Conservation (phyloP, 495 filamentous ascomycete species). For the Penicillium lividum region DNA sequence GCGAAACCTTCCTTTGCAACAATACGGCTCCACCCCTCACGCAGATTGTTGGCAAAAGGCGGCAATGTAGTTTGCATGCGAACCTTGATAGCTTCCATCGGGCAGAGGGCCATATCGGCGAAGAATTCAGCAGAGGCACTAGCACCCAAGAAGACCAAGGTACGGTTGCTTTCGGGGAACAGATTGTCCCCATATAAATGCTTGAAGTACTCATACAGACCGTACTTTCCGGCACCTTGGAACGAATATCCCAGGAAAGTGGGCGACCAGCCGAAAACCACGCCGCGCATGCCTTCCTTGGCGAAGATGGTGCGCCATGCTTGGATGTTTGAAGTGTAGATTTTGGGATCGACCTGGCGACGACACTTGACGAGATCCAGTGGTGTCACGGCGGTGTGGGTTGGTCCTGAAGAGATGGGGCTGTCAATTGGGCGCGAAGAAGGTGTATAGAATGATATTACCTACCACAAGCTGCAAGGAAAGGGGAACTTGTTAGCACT, state of each 20-base stretch:
- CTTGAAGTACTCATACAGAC: slow-evolving; percentile 76
- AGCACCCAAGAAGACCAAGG: slow-evolving; percentile 64
- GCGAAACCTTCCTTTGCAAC: slow-evolving; percentile 58
- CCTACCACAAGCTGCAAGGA: slow-evolving; percentile 57
- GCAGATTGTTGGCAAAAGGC: slow-evolving; percentile 60
- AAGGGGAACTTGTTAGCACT: slow-evolving; percentile 3
- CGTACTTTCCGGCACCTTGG: slow-evolving; percentile 78
- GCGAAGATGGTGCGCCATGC: slow-evolving; percentile 67
- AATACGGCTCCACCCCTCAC: slow-evolving; percentile 64
- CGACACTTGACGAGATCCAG: slow-evolving; percentile 71
- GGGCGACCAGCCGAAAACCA: slow-evolving; percentile 73
- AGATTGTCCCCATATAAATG: slow-evolving; percentile 65
- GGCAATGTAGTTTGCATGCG: slow-evolving; percentile 72
- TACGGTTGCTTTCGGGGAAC: slow-evolving; percentile 63
- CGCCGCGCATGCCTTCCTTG: slow-evolving; percentile 65
- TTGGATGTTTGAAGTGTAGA: slow-evolving; percentile 66
- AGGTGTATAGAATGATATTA: not conserved
- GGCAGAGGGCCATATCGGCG: slow-evolving; percentile 67
- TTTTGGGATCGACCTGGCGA: slow-evolving; percentile 69
- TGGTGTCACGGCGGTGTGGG: slow-evolving; percentile 61
- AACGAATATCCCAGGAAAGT: slow-evolving; percentile 70
- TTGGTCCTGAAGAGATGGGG: slow-evolving; percentile 36
- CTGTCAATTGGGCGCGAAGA: slow-evolving; percentile 17
- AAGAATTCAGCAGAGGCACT: slow-evolving; percentile 68
- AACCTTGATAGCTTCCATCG: slow-evolving; percentile 71